Conservation (phyloP, 2,329 filamentous ascomycete genomes). For the Grosmannia clavigera region DNA sequence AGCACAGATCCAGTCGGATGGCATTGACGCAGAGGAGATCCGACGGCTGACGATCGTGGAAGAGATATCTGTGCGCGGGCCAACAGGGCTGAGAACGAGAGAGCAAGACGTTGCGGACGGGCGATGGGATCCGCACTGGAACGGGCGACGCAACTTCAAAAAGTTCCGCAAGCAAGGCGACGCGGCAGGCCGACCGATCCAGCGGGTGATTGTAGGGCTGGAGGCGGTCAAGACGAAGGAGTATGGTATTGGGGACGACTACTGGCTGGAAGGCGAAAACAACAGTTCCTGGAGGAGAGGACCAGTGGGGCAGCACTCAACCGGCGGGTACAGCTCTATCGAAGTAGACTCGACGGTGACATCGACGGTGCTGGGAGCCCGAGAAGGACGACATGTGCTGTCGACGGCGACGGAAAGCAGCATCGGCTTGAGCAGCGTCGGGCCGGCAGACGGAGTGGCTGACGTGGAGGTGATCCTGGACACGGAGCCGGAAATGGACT, state of each 20-base stretch:
- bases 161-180: slow-evolving; percentile 58
- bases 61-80: slow-evolving; percentile 51
- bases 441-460: neutral
- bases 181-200: slow-evolving; percentile 25
- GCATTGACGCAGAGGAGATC: slow-evolving; percentile 59
- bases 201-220: slow-evolving; percentile 52
- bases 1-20: slow-evolving; percentile 42
- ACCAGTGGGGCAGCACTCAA: neutral
- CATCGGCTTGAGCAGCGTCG: neutral
- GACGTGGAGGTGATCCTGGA: slow-evolving; percentile 2
- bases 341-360: slow-evolving; percentile 11
- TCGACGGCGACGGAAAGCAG: neutral
- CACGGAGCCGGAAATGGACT: slow-evolving; percentile 12
- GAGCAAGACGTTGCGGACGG: slow-evolving; percentile 41
- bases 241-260: slow-evolving; percentile 63
- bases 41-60: slow-evolving; percentile 65
- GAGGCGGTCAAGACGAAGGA: slow-evolving; percentile 60
- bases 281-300: neutral
- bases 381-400: neutral
- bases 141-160: slow-evolving; percentile 93
- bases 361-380: slow-evolving; percentile 15
- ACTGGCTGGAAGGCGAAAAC: slow-evolving; percentile 53
- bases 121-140: slow-evolving; percentile 82
- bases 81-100: slow-evolving; percentile 20
- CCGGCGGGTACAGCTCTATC: neutral